Conservation (phyloP, 2,329 filamentous ascomycete genomes). For the Didymosphaeria variabile region DNA sequence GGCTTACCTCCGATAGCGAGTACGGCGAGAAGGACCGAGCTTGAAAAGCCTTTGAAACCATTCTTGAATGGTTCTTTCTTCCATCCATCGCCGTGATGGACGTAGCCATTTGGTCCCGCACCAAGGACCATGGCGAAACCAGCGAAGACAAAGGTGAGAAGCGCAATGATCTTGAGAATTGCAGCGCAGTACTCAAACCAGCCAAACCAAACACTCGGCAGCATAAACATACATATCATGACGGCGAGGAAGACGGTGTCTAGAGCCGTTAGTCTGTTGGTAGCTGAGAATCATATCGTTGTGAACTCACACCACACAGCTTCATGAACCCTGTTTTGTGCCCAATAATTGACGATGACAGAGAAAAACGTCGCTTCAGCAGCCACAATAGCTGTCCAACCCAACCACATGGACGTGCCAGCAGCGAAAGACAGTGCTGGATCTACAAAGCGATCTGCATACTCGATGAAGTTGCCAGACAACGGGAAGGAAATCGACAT, state of each 20-base stretch:
- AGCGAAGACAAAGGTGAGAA: constrained; percentile 29
- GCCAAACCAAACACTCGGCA: constrained; percentile 23
- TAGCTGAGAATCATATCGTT: neutral
- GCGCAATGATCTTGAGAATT: constrained; percentile 28
- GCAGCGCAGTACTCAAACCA: constrained; percentile 27
- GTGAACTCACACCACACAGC: constrained; percentile 22
- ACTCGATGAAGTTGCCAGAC: constrained; percentile 19
- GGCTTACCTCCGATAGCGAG: constrained; percentile 76
- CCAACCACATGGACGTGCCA: constrained; percentile 21
- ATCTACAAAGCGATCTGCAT: constrained; percentile 46
- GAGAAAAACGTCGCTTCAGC: constrained; percentile 28
- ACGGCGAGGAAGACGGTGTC: constrained; percentile 22
- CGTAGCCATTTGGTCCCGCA: constrained; percentile 9
- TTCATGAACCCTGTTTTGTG: constrained; percentile 25
- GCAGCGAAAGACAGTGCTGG: constrained; percentile 66
- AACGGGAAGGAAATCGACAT: constrained; percentile 46
- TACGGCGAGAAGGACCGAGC: constrained; percentile 69
- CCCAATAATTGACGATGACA: constrained; percentile 37
- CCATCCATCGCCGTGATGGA: constrained; percentile 11
- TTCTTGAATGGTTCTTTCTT: constrained; percentile 58
- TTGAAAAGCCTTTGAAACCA: constrained; percentile 56
- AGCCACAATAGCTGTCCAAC: constrained; percentile 33
- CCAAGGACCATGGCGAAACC: constrained; percentile 14
- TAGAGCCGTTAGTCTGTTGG: neutral
- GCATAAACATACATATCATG: constrained; percentile 33